These are phyloP conservation scores for Murraya paniculata DNA, from an alignment of 345 rosid genomes.

Conservation along the genomic window DNA sequence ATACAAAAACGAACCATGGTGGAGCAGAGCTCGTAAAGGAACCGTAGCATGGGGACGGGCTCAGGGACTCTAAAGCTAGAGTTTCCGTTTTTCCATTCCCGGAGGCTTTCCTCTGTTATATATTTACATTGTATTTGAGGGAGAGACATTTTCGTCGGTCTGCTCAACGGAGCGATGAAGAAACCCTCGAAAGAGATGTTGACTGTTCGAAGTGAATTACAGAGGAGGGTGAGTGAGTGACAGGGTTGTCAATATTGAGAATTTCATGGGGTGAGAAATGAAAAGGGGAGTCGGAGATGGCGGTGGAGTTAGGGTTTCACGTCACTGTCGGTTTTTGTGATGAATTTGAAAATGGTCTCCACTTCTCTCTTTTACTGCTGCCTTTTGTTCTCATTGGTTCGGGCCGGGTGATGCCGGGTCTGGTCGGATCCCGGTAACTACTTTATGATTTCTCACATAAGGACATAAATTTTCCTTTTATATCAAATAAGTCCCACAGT, in stretches of 20 bases:
- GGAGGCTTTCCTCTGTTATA: conserved; percentile 70
- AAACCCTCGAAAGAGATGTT: conserved; percentile 15
- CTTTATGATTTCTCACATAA: no score
- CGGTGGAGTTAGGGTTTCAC: conserved; percentile 15
- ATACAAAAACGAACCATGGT: conserved; percentile 42
- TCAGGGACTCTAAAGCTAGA: conserved; percentile 45
- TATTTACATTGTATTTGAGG: conserved; percentile 62
- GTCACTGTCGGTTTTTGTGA: background rate
- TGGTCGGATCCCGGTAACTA: background rate
- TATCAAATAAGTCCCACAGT: no score
- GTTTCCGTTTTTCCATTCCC: conserved; percentile 78
- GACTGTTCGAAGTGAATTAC: background rate
- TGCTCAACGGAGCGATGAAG: background rate
- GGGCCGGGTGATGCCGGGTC: background rate
- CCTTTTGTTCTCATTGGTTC: background rate
- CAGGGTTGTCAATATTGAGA: background rate
- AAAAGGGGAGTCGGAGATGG: no score
- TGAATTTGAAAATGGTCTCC: background rate
- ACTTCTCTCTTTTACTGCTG: background rate
- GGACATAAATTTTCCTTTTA: no score
- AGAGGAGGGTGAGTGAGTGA: background rate
- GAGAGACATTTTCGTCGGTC: conserved; percentile 45
- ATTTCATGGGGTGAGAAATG: background rate
- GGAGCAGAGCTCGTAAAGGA: conserved; percentile 92
- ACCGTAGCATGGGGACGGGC: conserved; percentile 79